Percentiles rank a stretch among this genome's conserved stretches.
These are phyloP conservation scores for Phyllosticta capitalensis DNA, from an alignment of 2,329 filamentous ascomycete genomes.

Conservation along the genomic window DNA sequence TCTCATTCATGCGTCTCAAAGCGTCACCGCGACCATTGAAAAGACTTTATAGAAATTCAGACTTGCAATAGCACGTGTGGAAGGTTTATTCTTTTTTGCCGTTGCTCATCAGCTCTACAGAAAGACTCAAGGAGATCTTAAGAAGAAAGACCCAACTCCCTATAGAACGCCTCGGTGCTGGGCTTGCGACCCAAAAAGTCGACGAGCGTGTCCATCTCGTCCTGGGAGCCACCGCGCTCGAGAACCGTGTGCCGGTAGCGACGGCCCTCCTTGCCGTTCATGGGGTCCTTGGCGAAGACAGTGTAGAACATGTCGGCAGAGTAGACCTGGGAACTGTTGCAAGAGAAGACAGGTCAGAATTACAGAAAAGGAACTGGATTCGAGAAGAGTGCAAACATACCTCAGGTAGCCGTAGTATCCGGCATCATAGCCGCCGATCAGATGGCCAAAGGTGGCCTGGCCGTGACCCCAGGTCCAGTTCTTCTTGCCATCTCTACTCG, in stretches of 20 bases:
- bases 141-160: constrained; percentile 53
- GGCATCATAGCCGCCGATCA: constrained; percentile 77
- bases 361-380: not conserved
- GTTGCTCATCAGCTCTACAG: not conserved
- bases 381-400: constrained; percentile 2
- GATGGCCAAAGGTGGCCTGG: constrained; percentile 70
- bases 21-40: too few relatives aligned
- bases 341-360: not conserved
- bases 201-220: constrained; percentile 71
- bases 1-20: too few relatives aligned
- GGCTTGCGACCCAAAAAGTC: constrained; percentile 71
- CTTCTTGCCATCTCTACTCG: constrained; percentile 31
- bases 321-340: constrained; percentile 59
- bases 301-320: constrained; percentile 79
- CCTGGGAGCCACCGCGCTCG: constrained; percentile 66
- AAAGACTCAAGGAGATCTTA: not conserved
- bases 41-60: too few relatives aligned
- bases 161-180: constrained; percentile 69
- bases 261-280: constrained; percentile 64
- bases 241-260: constrained; percentile 70
- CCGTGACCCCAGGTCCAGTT: constrained; percentile 60
- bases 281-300: constrained; percentile 68
- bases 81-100: not conserved
- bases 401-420: constrained; percentile 60
- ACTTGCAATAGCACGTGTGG: too few relatives aligned